phyloP scores from a whole-genome alignment of 768 basidiomycete species.

The Agrocybe pediades region DNA sequence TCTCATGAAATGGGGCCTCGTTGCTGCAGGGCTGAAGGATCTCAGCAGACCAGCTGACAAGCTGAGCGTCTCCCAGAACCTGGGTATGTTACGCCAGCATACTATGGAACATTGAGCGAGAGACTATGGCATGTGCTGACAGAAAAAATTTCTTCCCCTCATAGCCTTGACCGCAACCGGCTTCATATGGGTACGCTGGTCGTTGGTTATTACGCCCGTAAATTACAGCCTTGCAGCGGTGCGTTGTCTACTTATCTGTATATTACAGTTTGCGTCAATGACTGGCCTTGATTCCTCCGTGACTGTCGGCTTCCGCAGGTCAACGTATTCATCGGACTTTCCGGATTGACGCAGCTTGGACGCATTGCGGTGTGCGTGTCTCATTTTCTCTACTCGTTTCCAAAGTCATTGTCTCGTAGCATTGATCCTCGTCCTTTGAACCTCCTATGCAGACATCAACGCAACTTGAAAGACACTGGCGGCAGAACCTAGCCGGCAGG shows the following conservation, averaged over 20 bases:
- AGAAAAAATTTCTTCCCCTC: neutral
- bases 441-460: too few relatives aligned
- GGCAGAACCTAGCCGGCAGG: too few relatives aligned
- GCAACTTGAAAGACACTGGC: too few relatives aligned
- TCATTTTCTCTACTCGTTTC: too few relatives aligned
- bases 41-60: slow-evolving; percentile 90
- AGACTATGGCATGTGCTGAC: too few relatives aligned
- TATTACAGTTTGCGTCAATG: slow-evolving; percentile 1
- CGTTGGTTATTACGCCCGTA: slow-evolving; percentile 89
- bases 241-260: slow-evolving; percentile 28
- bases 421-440: too few relatives aligned
- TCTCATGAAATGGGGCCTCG: slow-evolving; percentile 91
- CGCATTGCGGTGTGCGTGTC: slow-evolving; percentile 66
- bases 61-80: slow-evolving; percentile 88
- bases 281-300: slow-evolving; percentile 6
- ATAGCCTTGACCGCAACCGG: slow-evolving; percentile 93
- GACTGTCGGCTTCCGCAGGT: slow-evolving; percentile 43
- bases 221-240: slow-evolving; percentile 98
- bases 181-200: slow-evolving; percentile 98
- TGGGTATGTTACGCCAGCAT: slow-evolving; percentile 57
- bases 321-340: slow-evolving; percentile 78
- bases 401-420: too few relatives aligned
- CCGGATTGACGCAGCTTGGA: slow-evolving; percentile 69
- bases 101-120: neutral
- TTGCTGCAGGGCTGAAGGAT: slow-evolving; percentile 83